phyloP scores from a whole-genome alignment of 768 basidiomycete species.

The Butyriboletus loyo region DNA sequence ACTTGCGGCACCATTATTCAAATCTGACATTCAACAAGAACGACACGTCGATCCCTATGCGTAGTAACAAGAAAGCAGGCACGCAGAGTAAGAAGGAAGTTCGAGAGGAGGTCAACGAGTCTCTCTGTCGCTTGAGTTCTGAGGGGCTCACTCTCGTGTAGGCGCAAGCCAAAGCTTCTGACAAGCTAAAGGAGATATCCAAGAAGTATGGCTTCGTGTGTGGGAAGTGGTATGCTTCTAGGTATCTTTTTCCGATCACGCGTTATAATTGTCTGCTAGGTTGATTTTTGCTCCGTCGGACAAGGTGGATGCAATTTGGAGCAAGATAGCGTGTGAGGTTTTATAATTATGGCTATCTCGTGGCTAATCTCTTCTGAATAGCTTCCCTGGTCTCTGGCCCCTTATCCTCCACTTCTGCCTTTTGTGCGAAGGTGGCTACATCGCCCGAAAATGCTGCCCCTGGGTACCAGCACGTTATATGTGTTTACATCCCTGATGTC shows the following conservation, averaged over 20 bases:
- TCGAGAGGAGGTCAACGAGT: slow-evolving; percentile 54
- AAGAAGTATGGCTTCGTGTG: slow-evolving; percentile 47
- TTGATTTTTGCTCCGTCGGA: slow-evolving; percentile 61
- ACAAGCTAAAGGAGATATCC: slow-evolving; percentile 60
- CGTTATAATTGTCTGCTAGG: slow-evolving; percentile 39
- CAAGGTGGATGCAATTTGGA: slow-evolving; percentile 64
- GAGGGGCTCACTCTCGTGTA: slow-evolving; percentile 23
- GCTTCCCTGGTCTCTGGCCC: slow-evolving; percentile 67
- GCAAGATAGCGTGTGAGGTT: slow-evolving; percentile 53
- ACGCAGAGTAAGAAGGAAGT: slow-evolving; percentile 73
- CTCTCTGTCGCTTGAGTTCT: background rate
- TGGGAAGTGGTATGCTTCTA: slow-evolving; percentile 62
- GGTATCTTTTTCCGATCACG: background rate
- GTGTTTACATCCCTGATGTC: slow-evolving; percentile 68
- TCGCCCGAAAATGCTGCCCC: slow-evolving; percentile 45
- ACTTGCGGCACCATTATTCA: background rate
- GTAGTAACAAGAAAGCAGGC: slow-evolving; percentile 70
- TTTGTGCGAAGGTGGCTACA: slow-evolving; percentile 64
- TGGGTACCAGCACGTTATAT: slow-evolving; percentile 62
- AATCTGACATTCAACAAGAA: slow-evolving; percentile 41
- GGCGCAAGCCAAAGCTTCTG: slow-evolving; percentile 58
- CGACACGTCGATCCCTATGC: slow-evolving; percentile 60
- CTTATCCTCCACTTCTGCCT: slow-evolving; percentile 55
- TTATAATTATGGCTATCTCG: background rate
- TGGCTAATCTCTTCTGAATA: slow-evolving; percentile 22